Evolutionary conservation across 2,329 filamentous ascomycete genomes (phyloP).

Genomic region (Stagonosporopsis rhizophila): DNA sequence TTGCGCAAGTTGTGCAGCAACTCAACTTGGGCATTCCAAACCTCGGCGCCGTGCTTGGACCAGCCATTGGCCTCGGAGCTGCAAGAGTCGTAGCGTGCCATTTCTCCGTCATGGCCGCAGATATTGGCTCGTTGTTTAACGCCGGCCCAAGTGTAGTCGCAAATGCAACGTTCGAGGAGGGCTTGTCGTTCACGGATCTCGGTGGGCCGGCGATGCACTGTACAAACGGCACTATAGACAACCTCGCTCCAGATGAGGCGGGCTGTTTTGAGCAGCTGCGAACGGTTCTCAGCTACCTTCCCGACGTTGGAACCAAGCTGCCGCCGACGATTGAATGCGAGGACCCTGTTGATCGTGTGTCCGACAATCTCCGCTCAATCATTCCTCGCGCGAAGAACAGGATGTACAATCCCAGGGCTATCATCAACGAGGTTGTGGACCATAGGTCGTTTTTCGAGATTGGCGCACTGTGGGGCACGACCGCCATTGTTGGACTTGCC

Average conservation of each 20-base stretch:
- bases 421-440: conserved; percentile 66
- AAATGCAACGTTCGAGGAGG: conserved; percentile 70
- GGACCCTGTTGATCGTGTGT: conserved; percentile 60
- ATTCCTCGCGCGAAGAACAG: conserved; percentile 65
- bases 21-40: conserved; percentile 70
- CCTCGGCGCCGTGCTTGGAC: conserved; percentile 67
- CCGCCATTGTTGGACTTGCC: conserved; percentile 67
- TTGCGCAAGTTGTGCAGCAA: conserved; percentile 62
- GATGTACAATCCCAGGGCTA: conserved; percentile 66
- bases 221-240: conserved; percentile 71
- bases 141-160: conserved; percentile 69
- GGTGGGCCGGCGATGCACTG: conserved; percentile 69
- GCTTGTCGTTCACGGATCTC: conserved; percentile 63
- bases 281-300: conserved; percentile 64
- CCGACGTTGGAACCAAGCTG: conserved; percentile 62
- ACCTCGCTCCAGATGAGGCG: conserved; percentile 66
- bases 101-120: conserved; percentile 70
- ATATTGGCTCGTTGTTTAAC: conserved; percentile 69
- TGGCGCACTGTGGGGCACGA: conserved; percentile 67
- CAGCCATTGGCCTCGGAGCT: conserved; percentile 69
- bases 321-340: conserved; percentile 58
- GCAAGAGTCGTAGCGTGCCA: conserved; percentile 68
- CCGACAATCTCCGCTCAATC: conserved; percentile 60
- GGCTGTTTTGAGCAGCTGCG: conserved; percentile 68
- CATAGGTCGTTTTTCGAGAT: conserved; percentile 68